Conservation (phyloP, 2,329 filamentous ascomycete species). For the Fusarium sambucinum region DNA sequence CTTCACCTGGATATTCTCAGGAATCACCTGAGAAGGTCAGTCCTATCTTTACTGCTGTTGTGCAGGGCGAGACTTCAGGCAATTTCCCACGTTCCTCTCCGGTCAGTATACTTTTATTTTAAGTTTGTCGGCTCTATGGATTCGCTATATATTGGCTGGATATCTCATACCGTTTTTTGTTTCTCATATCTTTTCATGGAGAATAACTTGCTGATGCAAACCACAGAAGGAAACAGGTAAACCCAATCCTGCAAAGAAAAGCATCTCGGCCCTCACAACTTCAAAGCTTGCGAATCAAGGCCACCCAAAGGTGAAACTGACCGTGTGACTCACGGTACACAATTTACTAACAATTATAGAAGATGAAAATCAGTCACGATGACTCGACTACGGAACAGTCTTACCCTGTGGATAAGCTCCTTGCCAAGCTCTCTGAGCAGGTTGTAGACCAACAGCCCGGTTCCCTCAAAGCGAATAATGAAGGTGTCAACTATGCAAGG, state of each 20-base stretch:
- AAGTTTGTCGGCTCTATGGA: not conserved
- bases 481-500: slow-evolving; percentile 52
- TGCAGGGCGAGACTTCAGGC: slow-evolving; percentile 42
- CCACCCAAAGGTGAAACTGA: slow-evolving; percentile 62
- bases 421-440: slow-evolving; percentile 80
- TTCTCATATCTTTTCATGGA: not conserved
- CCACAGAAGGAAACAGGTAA: slow-evolving; percentile 40
- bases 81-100: slow-evolving; percentile 29
- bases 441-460: slow-evolving; percentile 70
- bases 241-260: slow-evolving; percentile 54
- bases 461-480: slow-evolving; percentile 59
- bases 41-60: slow-evolving; percentile 23
- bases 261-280: slow-evolving; percentile 62
- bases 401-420: slow-evolving; percentile 76
- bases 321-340: not conserved
- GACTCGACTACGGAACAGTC: slow-evolving; percentile 53
- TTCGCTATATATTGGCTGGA: not conserved
- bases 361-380: slow-evolving; percentile 63
- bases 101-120: slow-evolving; percentile 38
- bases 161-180: not conserved
- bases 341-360: slow-evolving; percentile 53
- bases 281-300: slow-evolving; percentile 69
- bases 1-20: slow-evolving; percentile 46
- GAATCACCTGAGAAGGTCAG: slow-evolving; percentile 48
- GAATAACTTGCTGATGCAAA: slow-evolving; percentile 5